These are phyloP conservation scores for Corchorus capsularis DNA, from an alignment of 345 rosid genomes.

Conservation along the genomic window DNA sequence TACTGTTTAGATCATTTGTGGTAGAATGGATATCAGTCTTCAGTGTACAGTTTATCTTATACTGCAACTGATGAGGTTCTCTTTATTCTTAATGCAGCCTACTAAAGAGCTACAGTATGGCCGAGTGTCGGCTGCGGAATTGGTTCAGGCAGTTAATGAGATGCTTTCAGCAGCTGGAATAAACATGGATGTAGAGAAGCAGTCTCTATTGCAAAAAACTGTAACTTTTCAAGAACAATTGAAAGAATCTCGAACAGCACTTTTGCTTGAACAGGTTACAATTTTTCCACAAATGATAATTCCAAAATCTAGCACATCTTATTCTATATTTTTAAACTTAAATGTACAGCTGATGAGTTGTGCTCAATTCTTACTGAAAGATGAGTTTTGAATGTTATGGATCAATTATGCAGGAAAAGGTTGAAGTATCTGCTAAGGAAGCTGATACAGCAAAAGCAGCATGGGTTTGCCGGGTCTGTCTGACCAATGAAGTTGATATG, in stretches of 20 bases:
- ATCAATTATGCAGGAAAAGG: constrained; percentile 59
- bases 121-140: constrained; percentile 77
- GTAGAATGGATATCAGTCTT: not conserved
- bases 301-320: constrained; percentile 5
- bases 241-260: constrained; percentile 73
- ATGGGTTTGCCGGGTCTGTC: constrained; percentile 84
- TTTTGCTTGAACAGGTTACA: constrained; percentile 84
- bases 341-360: not conserved
- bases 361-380: not conserved
- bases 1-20: not conserved
- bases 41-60: not conserved
- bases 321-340: not conserved
- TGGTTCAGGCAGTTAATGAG: constrained; percentile 89
- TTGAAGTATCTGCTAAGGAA: constrained; percentile 67
- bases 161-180: constrained; percentile 95
- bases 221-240: constrained; percentile 76
- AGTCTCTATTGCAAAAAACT: constrained; percentile 68
- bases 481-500: constrained; percentile 76
- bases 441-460: constrained; percentile 86
- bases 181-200: constrained; percentile 77
- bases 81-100: constrained; percentile 43
- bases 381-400: not conserved
- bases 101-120: constrained; percentile 62
- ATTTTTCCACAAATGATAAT: not conserved
- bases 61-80: not conserved